Conservation (phyloP, 164 flowering plant species). For the Umbilicus rupestris region DNA sequence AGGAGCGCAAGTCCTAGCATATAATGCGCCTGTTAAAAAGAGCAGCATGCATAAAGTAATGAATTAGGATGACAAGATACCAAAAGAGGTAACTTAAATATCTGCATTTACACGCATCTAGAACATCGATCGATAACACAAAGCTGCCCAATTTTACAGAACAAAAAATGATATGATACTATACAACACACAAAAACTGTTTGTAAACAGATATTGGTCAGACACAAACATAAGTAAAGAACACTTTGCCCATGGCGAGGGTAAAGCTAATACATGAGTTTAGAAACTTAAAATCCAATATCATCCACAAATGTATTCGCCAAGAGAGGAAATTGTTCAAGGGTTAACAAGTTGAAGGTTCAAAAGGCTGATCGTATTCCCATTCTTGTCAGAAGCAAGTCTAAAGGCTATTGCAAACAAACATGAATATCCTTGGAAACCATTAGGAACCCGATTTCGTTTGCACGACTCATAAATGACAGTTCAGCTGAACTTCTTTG, state of each 20-base stretch:
- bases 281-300: not conserved
- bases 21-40: constrained; percentile 56
- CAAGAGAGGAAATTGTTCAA: not conserved
- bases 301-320: not conserved
- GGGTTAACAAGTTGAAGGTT: not conserved
- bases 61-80: not conserved
- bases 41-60: not conserved
- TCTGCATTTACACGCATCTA: not conserved
- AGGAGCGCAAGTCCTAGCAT: constrained; percentile 82
- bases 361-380: not conserved
- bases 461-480: too few relatives aligned
- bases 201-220: too few relatives aligned
- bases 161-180: not conserved
- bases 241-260: too few relatives aligned
- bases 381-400: not conserved
- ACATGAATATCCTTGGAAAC: too few relatives aligned
- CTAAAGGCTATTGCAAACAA: not conserved
- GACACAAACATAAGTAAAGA: too few relatives aligned
- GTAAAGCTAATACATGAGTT: not conserved
- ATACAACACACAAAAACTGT: too few relatives aligned
- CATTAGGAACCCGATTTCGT: too few relatives aligned
- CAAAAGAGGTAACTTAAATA: not conserved
- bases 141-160: not conserved
- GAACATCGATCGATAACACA: not conserved
- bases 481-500: too few relatives aligned